Percentiles rank a stretch among this genome's conserved stretches.
Evolutionary conservation across 208 protist species (phyloP).

Genomic region (Leishmania martiniquensis): DNA sequence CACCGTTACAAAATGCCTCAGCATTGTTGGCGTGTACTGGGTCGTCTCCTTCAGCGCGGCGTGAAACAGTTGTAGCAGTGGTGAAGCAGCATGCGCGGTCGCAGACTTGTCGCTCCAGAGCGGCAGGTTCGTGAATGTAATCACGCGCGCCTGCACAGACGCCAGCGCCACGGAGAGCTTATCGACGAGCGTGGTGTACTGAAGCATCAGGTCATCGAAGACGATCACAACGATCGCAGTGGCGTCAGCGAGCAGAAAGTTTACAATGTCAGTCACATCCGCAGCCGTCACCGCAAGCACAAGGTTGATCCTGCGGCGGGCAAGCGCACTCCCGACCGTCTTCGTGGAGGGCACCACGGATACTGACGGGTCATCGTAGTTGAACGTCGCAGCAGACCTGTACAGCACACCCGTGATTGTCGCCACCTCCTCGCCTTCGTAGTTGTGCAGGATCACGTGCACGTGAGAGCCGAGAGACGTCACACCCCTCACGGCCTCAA

Average conservation of each 20-base stretch:
- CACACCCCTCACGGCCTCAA: neutral
- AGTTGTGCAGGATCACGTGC: slow-evolving; percentile 14
- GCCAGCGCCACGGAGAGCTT: slow-evolving; percentile 17
- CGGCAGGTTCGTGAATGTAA: slow-evolving; percentile 48
- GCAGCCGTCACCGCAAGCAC: slow-evolving; percentile 14
- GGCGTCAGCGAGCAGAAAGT: slow-evolving; percentile 20
- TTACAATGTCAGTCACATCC: too few species aligned
- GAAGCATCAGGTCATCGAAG: slow-evolving; percentile 39
- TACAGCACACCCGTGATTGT: slow-evolving; percentile 3
- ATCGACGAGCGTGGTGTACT: slow-evolving; percentile 27
- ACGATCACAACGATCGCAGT: slow-evolving; percentile 28
- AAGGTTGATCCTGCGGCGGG: neutral
- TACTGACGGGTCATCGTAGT: neutral
- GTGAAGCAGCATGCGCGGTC: neutral
- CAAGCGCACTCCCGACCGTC: neutral
- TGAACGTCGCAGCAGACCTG: slow-evolving; percentile 14
- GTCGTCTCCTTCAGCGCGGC: neutral
- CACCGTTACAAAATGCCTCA: neutral
- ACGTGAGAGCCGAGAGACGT: neutral
- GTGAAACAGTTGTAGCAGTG: neutral
- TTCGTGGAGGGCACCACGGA: neutral
- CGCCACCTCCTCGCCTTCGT: neutral
- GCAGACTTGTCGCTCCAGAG: slow-evolving; percentile 38
- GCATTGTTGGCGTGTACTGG: neutral
- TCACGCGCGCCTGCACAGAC: slow-evolving; percentile 29